A percentile compares a stretch with the other conserved stretches of the same genome.
phyloP scores from a whole-genome alignment of 495 filamentous ascomycete species.

The Zalerion maritima region DNA sequence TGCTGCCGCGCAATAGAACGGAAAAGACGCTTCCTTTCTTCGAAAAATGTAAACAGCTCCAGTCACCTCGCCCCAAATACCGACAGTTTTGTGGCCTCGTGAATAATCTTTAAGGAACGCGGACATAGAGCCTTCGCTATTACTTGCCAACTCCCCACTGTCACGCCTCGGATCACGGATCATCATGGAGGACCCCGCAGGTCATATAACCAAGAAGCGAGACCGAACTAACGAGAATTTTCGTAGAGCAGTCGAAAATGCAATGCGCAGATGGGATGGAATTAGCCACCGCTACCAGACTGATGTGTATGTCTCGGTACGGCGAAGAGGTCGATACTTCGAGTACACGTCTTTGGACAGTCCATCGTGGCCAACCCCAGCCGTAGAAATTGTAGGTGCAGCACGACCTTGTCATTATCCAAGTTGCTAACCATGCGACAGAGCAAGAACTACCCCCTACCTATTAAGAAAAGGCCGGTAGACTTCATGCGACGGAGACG shows the following conservation, averaged over 20 bases:
- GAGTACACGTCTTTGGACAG: not conserved
- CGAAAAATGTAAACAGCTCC: too few relatives aligned
- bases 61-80: too few relatives aligned
- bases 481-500: too few relatives aligned
- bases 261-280: not conserved
- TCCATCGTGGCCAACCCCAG: not conserved
- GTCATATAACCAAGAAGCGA: slow-evolving; percentile 1
- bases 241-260: not conserved
- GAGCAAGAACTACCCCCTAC: not conserved
- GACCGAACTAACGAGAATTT: slow-evolving; percentile 2
- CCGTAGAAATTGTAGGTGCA: not conserved
- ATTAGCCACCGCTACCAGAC: not conserved
- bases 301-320: not conserved
- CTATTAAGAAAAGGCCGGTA: not conserved
- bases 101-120: too few relatives aligned
- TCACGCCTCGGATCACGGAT: too few relatives aligned
- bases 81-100: too few relatives aligned
- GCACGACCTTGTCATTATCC: not conserved
- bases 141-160: too few relatives aligned
- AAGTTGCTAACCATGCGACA: too few relatives aligned
- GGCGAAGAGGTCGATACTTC: slow-evolving; percentile 1
- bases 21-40: too few relatives aligned
- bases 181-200: too few relatives aligned
- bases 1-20: too few relatives aligned
- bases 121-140: too few relatives aligned